Evolutionary conservation across 78 protist species (phyloP), one percentile per base, ranked within the genome.

Genomic region (Guillardia theta): DNA sequence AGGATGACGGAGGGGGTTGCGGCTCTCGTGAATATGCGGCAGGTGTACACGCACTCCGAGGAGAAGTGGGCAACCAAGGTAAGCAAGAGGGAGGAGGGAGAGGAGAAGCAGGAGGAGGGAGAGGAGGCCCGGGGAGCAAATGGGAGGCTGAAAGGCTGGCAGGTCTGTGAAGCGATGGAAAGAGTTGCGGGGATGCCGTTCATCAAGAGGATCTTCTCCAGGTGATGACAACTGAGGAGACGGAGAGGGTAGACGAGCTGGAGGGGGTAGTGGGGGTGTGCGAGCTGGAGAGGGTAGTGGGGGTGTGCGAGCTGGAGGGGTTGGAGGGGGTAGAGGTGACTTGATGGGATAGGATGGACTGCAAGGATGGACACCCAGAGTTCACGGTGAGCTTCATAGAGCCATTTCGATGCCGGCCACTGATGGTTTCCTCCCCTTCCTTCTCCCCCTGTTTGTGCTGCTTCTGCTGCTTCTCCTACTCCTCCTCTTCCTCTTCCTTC

Each of bases 331-430:
- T 64, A 15, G 43, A 64, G 12, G 22, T 64, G 78, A 5, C 8
- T 33, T 15, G 22, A 64, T 64, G 78, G 9, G 22, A 5, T 64
- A 21, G 78, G 12, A 64, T 64, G 15, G 45, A 70, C 64, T 88
- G 93, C 62, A 18, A 30, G 30, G 93, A 88, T 9, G 93, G 93
- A 19, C 93, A 88, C 62, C 93, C 93, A 0, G 54, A 88, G 76
- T 88, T 88, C 39, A n/a, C n/a, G n/a, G n/a, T n/a, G n/a, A n/a
- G n/a, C n/a, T n/a, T n/a, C n/a, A n/a, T n/a, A n/a, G n/a, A n/a
- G n/a, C n/a, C n/a, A n/a, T n/a, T n/a, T n/a, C n/a, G n/a, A n/a
- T n/a, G n/a, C n/a, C n/a, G n/a, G n/a, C n/a, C n/a, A n/a, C n/a
- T n/a, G n/a, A n/a, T n/a, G n/a, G n/a, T n/a, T n/a, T n/a, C n/a